A percentile compares a stretch with the other conserved stretches of the same genome.
Conservation (phyloP, 768 basidiomycete genomes). For the Suillus americanus region DNA sequence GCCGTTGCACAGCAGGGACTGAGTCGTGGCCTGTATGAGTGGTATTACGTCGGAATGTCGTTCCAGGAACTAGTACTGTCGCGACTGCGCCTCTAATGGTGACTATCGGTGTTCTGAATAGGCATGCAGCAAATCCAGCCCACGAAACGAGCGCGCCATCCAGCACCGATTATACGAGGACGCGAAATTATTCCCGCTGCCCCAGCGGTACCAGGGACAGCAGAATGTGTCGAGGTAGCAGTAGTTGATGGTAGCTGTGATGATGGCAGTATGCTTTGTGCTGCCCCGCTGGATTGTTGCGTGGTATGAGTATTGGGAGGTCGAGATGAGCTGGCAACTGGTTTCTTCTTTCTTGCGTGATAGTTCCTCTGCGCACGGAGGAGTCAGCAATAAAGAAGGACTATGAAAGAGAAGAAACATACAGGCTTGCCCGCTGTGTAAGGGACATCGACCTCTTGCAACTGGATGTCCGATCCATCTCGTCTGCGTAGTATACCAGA, state of each 20-base stretch:
- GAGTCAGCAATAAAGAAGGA: not conserved
- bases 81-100: not conserved
- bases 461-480: not conserved
- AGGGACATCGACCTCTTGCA: not conserved
- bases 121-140: not conserved
- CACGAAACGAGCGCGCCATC: not conserved
- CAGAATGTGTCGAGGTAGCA: not conserved
- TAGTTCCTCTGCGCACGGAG: not conserved
- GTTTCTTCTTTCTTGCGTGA: not conserved
- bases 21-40: no score
- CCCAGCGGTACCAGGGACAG: no score
- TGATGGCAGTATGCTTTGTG: not conserved
- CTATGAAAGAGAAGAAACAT: not conserved
- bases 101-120: not conserved
- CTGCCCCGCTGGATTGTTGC: not conserved
- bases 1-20: no score
- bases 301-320: not conserved
- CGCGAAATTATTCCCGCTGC: not conserved
- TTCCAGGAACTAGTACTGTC: no score
- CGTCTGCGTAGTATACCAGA: not conserved
- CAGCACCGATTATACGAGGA: not conserved
- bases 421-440: not conserved
- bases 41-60: no score
- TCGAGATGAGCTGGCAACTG: not conserved
- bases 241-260: not conserved